Base-by-base conservation (phyloP, 257 asterid genomes). In the Gentiana macrophylla region DNA sequence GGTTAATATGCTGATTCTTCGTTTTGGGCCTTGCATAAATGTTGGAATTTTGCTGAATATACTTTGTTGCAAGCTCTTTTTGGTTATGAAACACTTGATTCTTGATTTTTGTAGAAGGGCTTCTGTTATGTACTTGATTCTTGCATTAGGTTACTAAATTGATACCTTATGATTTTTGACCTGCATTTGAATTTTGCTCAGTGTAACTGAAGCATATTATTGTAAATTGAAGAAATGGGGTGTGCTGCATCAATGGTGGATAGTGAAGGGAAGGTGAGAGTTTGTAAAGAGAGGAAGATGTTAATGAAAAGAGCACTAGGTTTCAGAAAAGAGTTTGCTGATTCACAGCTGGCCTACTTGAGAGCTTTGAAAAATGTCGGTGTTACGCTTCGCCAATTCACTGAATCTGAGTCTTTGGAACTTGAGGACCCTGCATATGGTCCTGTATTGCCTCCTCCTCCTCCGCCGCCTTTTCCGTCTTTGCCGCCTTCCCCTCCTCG, bases 401-500 rank as follows among this genome's bases (percentile, higher is more conserved):
- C 96, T 35, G 94, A 87, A 55, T 85, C 94, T 0, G 93, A 80
- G 45, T 78, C 82, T 4, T 59, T 87, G n/a, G 96, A 87, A 59
- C 69, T 72, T 36, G 96, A 87, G 38, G 94, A 80, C 4, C 59
- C 73, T 8, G 53, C 69, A 52, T 70, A 77, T 6, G 80, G 61
- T 13, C 55, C 58, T 4, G 76, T 73, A 45, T 78, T 80, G 61
- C 84, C 89, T 5, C 89, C 82, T 45, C 84, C 96, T 8, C 92
- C 96, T 8, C 94, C 89, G 1, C 80, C 82, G 35, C 85, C 82
- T 51, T 38, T 79, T 60, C 87, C 90, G 0, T 83, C 86, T 41
- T 73, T 92, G 4, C 94, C 96, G 1, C 94, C 96, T 3, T 92
- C 93, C 1, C 96, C 94, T 0, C 94, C 92, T 2, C 94, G 89